Base-by-base conservation (phyloP, 192 early-diverging fungal genomes). In the Podila clonocystis region DNA sequence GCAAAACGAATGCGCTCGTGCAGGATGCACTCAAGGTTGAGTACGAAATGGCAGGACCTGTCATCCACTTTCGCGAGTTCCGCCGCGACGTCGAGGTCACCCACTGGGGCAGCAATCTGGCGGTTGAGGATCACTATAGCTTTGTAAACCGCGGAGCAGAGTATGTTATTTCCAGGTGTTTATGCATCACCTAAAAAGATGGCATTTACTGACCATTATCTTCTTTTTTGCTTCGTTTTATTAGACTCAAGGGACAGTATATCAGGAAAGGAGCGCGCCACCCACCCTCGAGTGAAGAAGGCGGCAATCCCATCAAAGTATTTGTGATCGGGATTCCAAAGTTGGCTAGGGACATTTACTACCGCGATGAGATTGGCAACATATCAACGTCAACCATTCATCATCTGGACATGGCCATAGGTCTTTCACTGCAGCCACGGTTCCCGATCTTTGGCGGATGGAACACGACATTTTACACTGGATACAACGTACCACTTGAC, bases 401-500 rank as follows among this genome's bases (percentile, higher is more conserved):
- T 50, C 58, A 87, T 30, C 89, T 87, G 22, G 60, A 62, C 0
- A 65, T 79, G 19, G 63, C 74, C 24, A 85, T 91, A 19, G 68
- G 92, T 12, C 83, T 99, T 74, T 89, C 92, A 50, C 85, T 98
- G n/a, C 82, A 77, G 33, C 97, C 98, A 31, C 91, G 98, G 34
- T 99, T 94, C 84, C 98, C 97, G 34, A 57, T 99, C 4, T 94
- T 92, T 82, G 98, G 98, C 58, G 95, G 95, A 22, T 99, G 97
- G 97, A 94, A 93, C 72, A 98, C 97, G 74, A 95, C 93, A 11
- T 99, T 95, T 94, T 93, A 92, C 74, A 93, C 95, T 72, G 97
- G 96, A 8, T 99, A 96, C 87, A 93, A 94, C 62, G 85, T 93
- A 22, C 93, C 96, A 13, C 67, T 95, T 24, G 64, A 71, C 50